phyloP scores from a whole-genome alignment of 306 rosid genomes.

The Casuarina cunninghamiana region DNA sequence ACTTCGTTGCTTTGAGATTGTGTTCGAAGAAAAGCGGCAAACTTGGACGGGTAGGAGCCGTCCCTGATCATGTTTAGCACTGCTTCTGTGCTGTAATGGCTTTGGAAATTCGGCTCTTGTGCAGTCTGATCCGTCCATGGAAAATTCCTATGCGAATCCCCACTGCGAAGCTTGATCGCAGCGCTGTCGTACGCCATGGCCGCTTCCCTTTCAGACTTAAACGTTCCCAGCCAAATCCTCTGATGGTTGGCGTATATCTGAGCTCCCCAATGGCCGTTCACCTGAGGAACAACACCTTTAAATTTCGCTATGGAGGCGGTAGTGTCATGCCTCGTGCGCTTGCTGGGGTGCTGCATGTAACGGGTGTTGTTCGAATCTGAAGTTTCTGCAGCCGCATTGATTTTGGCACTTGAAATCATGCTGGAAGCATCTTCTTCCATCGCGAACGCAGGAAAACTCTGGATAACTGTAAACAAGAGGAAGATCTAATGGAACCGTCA shows the following conservation, averaged over 20 bases:
- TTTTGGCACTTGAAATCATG: slow-evolving; percentile 25
- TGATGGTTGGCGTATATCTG: slow-evolving; percentile 85
- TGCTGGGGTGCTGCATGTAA: slow-evolving; percentile 14
- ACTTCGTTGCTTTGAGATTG: slow-evolving; percentile 22
- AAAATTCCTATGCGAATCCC: slow-evolving; percentile 66
- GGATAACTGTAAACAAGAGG: background rate
- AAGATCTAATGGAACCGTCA: background rate
- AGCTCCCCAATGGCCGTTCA: slow-evolving; percentile 91
- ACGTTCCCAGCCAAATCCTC: slow-evolving; percentile 90
- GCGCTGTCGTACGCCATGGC: slow-evolving; percentile 92
- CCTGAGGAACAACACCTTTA: slow-evolving; percentile 83
- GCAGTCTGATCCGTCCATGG: slow-evolving; percentile 61
- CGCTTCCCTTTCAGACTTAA: slow-evolving; percentile 65
- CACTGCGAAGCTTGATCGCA: slow-evolving; percentile 62
- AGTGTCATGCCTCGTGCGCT: slow-evolving; percentile 26
- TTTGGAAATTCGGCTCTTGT: slow-evolving; percentile 65
- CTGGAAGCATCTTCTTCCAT: slow-evolving; percentile 29
- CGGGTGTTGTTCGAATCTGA: slow-evolving; percentile 31
- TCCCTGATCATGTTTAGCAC: slow-evolving; percentile 76
- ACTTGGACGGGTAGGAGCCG: slow-evolving; percentile 64
- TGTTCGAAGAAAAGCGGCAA: slow-evolving; percentile 42
- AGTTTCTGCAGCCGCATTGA: slow-evolving; percentile 2
- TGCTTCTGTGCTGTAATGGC: slow-evolving; percentile 44
- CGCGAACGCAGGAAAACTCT: background rate
- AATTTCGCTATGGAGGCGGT: slow-evolving; percentile 34